These are phyloP conservation scores for Lathyrus oleraceus DNA, from an alignment of 306 rosid species.

Conservation along the genomic window DNA sequence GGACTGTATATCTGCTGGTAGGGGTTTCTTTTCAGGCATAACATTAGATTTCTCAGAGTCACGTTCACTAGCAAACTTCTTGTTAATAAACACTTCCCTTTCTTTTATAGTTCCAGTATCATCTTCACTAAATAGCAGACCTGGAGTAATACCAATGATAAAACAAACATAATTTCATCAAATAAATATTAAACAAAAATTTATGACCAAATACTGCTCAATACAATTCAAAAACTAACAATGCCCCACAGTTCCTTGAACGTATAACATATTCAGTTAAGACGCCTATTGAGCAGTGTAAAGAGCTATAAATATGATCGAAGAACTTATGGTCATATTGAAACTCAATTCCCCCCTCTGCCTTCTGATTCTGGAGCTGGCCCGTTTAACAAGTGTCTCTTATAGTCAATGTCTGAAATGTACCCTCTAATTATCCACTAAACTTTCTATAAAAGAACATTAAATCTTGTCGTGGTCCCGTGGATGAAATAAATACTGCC, in stretches of 20 bases:
- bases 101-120: conserved; percentile 48
- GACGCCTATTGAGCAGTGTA: background rate
- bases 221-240: background rate
- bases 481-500: background rate
- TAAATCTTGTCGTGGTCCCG: background rate
- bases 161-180: conserved; percentile 15
- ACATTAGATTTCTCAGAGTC: conserved; percentile 40
- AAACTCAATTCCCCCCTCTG: background rate
- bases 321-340: background rate
- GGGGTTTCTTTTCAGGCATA: conserved; percentile 34
- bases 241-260: background rate
- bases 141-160: conserved; percentile 41
- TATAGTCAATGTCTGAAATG: background rate
- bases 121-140: conserved; percentile 53
- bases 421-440: conserved; percentile 2
- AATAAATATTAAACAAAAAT: background rate
- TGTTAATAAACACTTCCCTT: conserved; percentile 27
- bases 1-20: conserved; percentile 42
- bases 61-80: conserved; percentile 39
- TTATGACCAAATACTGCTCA: background rate
- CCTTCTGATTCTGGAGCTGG: background rate
- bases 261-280: background rate
- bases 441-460: background rate
- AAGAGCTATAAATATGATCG: background rate
- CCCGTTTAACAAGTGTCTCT: background rate